Evolutionary conservation across 140 eudicot species (phyloP), one percentile per base, ranked within the genome.

Genomic region (Bidens hawaiensis): DNA sequence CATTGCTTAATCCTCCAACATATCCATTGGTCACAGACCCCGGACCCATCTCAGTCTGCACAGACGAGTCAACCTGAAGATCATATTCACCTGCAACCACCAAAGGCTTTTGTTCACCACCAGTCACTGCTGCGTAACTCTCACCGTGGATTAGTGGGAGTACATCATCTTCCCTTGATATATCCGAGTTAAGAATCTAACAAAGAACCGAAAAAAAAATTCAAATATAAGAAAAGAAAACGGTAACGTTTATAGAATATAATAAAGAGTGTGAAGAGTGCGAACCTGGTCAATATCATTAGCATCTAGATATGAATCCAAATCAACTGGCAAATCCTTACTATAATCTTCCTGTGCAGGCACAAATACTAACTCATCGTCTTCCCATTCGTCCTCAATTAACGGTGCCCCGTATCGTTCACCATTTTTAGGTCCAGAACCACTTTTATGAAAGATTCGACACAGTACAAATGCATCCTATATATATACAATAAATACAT

Each of bases 331-430:
- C 17, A 66, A 75, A 57, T 87, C 84, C 33, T 54, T 79, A 2
- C 41, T 48, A 74, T 18, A 62, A 56, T 57, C 85, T 65, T 64
- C 75, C 18, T 66, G 64, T 57, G 75, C 68, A 25, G 86, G 83
- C 25, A 78, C 67, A 43, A 74, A 36, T 65, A 65, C 81, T 9
- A 71, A 19, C 34, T 83, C 95, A 14, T 83, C 89, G 34, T 81
- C 79, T 56, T 85, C 97, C 97, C 97, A 89, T 51, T 90, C 97
- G 73, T 90, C 97, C 65, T 90, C 97, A 47, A 86, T 45, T 54
- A 86, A 90, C 11, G 97, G 95, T 16, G 97, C 97, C 14, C 97
- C 97, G 53, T 90, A 90, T 73, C 81, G 78, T 74, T 90, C 97
- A 40, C 97, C 97, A 57, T 90, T 90, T 82, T 90, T 90, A 65